Evolutionary conservation across 1,284 basidiomycete genomes (phyloP).

Genomic region (Blastosporella zonata): DNA sequence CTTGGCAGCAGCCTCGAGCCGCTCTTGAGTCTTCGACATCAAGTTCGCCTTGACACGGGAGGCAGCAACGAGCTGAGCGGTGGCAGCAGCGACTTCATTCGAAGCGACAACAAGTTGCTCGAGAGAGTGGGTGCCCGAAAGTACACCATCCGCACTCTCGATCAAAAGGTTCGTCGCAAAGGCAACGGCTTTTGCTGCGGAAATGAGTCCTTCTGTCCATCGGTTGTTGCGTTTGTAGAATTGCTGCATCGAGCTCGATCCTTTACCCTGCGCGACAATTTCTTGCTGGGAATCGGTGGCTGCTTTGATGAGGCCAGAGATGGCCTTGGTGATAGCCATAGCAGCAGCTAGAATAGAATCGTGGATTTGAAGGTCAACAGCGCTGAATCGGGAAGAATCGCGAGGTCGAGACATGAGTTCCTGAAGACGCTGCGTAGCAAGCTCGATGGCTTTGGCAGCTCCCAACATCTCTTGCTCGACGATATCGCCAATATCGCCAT

Average conservation of each 20-base stretch:
- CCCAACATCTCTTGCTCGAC: slow-evolving; percentile 96
- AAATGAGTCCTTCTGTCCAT: slow-evolving; percentile 99
- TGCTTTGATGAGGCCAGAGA: slow-evolving; percentile 91
- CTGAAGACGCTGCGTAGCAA: slow-evolving; percentile 87
- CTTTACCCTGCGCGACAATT: slow-evolving; percentile 94
- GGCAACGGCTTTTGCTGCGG: slow-evolving; percentile 96
- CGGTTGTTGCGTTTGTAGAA: slow-evolving; percentile 99
- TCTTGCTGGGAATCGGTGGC: slow-evolving; percentile 98
- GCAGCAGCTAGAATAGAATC: slow-evolving; percentile 95
- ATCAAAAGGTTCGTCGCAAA: slow-evolving; percentile 97
- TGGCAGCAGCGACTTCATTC: slow-evolving; percentile 96
- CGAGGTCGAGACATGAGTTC: slow-evolving; percentile 88
- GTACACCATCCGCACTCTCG: slow-evolving; percentile 96
- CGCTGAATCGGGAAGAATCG: slow-evolving; percentile 81
- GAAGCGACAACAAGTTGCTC: slow-evolving; percentile 99
- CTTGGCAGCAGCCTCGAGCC: slow-evolving; percentile 94
- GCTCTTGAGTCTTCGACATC: slow-evolving; percentile 98
- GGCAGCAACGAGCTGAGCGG: slow-evolving; percentile 97
- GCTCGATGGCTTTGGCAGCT: slow-evolving; percentile 92
- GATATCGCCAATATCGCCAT: slow-evolving; percentile 94
- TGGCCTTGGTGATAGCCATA: slow-evolving; percentile 93
- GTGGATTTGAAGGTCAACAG: slow-evolving; percentile 94
- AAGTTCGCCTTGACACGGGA: slow-evolving; percentile 97
- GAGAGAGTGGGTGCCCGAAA: slow-evolving; percentile 93
- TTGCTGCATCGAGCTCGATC: slow-evolving; percentile 87